Evolutionary conservation across 202 grass and related monocot species (phyloP), one percentile per base, ranked within the genome.

Genomic region (Hordeum pubiflorum): DNA sequence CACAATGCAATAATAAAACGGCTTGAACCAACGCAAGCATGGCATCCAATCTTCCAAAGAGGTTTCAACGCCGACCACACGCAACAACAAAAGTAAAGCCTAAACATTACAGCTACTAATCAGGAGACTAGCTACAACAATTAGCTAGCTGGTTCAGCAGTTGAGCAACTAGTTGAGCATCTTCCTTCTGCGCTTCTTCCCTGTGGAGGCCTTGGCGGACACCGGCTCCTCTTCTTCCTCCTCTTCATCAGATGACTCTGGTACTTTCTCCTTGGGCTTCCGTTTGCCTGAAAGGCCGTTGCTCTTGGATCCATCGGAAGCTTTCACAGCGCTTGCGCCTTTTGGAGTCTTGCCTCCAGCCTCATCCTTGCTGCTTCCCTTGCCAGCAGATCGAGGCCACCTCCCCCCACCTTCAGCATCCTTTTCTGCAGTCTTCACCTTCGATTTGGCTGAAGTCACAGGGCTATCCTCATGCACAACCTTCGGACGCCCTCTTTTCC

Each of bases 401-500:
- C 64, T 87, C 72, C 23, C 73, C 72, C 23, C 73, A 60, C 59
- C 64, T 50, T 69, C 54, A 69, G 29, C 58, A 76, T 81, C 60
- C 73, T 64, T 83, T 8, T 44, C 64, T 7, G 3, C n/a, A 64
- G 26, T 17, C 82, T 88, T 83, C 29, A 29, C 88, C 46, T 81
- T 78, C 20, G 62, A 18, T 74, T 40, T 87, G 44, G n/a, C 54
- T 66, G 69, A 78, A 48, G 37, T 68, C 65, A 58, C 48, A 58
- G 83, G 59, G 11, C 64, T 84, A 44, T 74, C 79, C 60, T 85
- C 71, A 60, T 17, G 34, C 64, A 48, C 60, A 76, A 56, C 76
- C 83, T 88, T 93, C 54, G 88, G 80, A 78, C 86, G 80, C 50
- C 91, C 88, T 74, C 73, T 88, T 34, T 84, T 84, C 63, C 80